Percentiles rank a stretch among this genome's conserved stretches.
Conservation (phyloP, 2,329 filamentous ascomycete genomes). For the Coleophoma cylindrospora region DNA sequence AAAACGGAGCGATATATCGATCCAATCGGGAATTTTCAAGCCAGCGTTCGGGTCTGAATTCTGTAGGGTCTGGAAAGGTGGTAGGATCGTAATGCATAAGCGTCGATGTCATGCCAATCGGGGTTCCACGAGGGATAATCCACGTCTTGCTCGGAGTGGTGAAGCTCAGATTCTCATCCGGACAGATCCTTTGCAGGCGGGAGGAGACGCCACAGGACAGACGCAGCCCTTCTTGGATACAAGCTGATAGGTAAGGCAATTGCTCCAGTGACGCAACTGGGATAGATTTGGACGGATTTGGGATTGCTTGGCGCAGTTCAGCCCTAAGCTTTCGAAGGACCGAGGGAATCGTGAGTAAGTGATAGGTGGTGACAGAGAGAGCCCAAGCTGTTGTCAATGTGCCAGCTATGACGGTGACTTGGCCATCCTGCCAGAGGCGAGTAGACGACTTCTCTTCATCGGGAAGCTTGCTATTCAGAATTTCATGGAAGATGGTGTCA, state of each 20-base stretch:
- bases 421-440: constrained; percentile 24
- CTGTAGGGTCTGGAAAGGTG: constrained; percentile 31
- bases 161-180: constrained; percentile 12
- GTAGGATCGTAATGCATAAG: constrained; percentile 34
- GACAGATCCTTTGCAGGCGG: constrained; percentile 22
- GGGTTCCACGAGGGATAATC: constrained; percentile 24
- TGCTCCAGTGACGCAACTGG: constrained; percentile 16
- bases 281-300: constrained; percentile 4
- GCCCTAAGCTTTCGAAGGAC: constrained; percentile 24
- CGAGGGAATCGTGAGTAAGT: constrained; percentile 27
- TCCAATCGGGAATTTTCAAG: constrained; percentile 30
- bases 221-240: constrained; percentile 29
- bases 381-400: constrained; percentile 31
- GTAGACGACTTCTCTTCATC: constrained; percentile 22
- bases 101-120: constrained; percentile 32
- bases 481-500: constrained; percentile 9
- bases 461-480: constrained; percentile 18
- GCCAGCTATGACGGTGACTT: constrained; percentile 22
- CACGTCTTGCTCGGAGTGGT: constrained; percentile 9
- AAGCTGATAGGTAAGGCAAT: constrained; percentile 25
- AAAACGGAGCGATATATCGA: constrained; percentile 35
- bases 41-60: constrained; percentile 36
- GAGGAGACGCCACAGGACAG: constrained; percentile 24
- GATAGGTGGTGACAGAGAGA: constrained; percentile 28
- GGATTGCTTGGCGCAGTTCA: constrained; percentile 25